Evolutionary conservation across 2,329 filamentous ascomycete genomes (phyloP), one percentile per base, ranked within the genome.

Genomic region (Monosporascus sp.): DNA sequence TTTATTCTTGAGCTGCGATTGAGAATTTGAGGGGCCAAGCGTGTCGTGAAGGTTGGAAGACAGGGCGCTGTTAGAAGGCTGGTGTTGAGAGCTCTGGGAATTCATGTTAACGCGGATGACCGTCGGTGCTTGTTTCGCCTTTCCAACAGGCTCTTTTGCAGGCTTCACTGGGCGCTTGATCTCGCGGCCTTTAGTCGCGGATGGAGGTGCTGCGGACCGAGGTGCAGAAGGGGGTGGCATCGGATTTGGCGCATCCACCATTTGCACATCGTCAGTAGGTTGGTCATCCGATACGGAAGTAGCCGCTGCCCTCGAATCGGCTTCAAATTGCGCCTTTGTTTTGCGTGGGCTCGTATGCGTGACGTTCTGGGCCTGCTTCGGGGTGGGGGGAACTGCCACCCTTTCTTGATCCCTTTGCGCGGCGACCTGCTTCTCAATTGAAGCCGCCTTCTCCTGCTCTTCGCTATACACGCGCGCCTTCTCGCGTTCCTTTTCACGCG

Each of bases 41-140:
- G 76, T 77, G 53, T 87, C 86, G 53, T 84, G 80, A 17, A 82
- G 71, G 37, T 72, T 81, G 3, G 84, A 78, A 4, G 84, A 77
- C 38, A 84, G 70, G 15, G 78, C 72, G 46, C 77, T 79, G 54
- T 81, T 82, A 1, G 83, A 77, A 11, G 82, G 79, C 51, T 84
- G 80, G 55, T 81, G 79, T 53, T 84, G 82, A 24, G 77, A 73
- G 52, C 81, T 76, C 58, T 85, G 83, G 9, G 83, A 85, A 22
- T 80, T 80, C 50, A 83, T 84, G 58, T 86, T 88, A 54, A 90
- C 85, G 53, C 81, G 82, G 61, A 88, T 91, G 53, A 87, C 82
- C 3, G 88, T 89, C 7, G 85, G 88, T 1, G 81, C 82, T 54
- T 85, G 83, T 65, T 85, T 89, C 0, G 77, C 65, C 65, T 87